These are phyloP conservation scores for Aspergillus sp. DNA, from an alignment of 2,329 filamentous ascomycete species.

Conservation along the genomic window DNA sequence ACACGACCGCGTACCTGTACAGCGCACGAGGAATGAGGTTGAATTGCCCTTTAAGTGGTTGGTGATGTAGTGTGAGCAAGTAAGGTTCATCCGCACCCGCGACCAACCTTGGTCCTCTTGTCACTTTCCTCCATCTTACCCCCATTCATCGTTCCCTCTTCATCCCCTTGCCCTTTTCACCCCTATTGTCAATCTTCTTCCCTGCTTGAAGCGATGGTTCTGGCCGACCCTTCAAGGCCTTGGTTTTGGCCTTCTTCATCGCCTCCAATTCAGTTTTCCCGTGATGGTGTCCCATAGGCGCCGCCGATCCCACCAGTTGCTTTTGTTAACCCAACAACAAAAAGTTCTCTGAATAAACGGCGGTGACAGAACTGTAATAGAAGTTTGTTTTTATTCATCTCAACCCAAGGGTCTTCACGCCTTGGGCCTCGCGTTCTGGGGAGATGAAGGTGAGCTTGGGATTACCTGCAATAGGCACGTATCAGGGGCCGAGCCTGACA, in stretches of 20 bases:
- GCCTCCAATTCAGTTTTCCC: not conserved
- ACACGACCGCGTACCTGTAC: not conserved
- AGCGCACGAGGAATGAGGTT: not conserved
- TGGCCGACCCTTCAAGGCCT: not conserved
- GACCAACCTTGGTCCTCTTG: constrained; percentile 16
- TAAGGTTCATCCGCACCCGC: constrained; percentile 7
- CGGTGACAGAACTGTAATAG: not conserved
- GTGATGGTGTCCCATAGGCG: not conserved
- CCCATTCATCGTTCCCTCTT: not conserved
- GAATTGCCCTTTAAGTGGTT: not conserved
- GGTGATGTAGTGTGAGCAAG: not conserved
- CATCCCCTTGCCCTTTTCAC: not conserved
- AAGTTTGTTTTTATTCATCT: not conserved
- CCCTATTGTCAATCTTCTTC: not conserved
- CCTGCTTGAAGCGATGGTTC: not conserved
- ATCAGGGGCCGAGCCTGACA: not conserved
- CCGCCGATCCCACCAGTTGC: not conserved
- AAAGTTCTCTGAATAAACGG: not conserved
- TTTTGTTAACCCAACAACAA: not conserved
- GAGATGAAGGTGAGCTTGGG: not conserved
- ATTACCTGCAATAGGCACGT: not conserved
- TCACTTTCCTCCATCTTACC: not conserved
- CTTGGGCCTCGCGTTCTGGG: not conserved
- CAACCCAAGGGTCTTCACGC: not conserved
- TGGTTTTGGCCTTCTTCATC: not conserved